phyloP scores from a whole-genome alignment of 1,284 basidiomycete genomes.

The Wolfiporia cocos region DNA sequence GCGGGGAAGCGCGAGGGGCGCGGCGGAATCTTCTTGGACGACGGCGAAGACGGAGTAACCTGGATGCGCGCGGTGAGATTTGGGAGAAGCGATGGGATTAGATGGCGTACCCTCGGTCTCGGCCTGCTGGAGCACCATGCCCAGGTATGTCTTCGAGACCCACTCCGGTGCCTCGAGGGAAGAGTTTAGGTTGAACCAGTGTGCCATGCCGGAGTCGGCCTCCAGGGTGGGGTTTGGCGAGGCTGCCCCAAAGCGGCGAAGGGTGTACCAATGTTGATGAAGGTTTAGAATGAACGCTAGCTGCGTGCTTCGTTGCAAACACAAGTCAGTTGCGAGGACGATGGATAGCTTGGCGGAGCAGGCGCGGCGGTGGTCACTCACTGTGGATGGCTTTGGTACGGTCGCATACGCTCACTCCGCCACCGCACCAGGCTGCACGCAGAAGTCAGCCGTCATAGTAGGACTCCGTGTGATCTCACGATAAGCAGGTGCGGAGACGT shows the following conservation, averaged over 20 bases:
- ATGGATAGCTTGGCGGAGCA: conserved; percentile 4
- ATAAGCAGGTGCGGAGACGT: conserved; percentile 14
- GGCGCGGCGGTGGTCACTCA: conserved; percentile 23
- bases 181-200: conserved; percentile 93
- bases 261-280: conserved; percentile 84
- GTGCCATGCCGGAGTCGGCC: conserved; percentile 45
- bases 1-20: conserved; percentile 46
- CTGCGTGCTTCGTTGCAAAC: conserved; percentile 67
- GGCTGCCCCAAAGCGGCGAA: conserved; percentile 73
- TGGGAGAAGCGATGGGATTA: too few species aligned
- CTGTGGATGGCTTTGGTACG: conserved; percentile 76
- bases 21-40: conserved; percentile 43
- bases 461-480: neutral
- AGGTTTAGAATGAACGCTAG: conserved; percentile 88
- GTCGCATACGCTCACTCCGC: conserved; percentile 78
- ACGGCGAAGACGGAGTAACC: conserved; percentile 91
- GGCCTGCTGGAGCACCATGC: conserved; percentile 83
- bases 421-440: conserved; percentile 62
- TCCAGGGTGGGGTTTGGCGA: conserved; percentile 28
- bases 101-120: conserved; percentile 68
- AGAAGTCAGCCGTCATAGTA: neutral
- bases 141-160: conserved; percentile 79
- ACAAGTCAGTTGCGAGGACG: too few species aligned
- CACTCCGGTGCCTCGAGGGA: conserved; percentile 69
- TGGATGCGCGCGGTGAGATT: conserved; percentile 24